Base-by-base conservation (phyloP, 345 rosid genomes). In the Pistacia vera region DNA sequence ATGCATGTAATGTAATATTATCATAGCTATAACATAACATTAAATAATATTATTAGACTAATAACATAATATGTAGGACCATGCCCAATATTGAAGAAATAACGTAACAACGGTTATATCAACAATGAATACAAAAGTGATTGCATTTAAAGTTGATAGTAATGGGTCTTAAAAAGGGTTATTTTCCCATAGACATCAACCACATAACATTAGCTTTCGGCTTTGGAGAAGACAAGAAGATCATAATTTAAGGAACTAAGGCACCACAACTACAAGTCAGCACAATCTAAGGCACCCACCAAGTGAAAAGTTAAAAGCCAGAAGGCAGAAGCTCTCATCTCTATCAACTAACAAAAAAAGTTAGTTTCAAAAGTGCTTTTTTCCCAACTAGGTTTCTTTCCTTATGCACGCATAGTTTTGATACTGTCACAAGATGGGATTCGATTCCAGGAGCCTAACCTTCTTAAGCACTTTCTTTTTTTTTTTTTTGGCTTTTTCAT, bases 301-400 rank as follows among this genome's bases (percentile, higher is more conserved):
- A 67, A 71, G 38, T 22, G 28, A 66, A 58, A 59, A 72, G 63
- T 22, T 35, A 33, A 62, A n/a, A 5, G 57, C 48, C 30, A 59
- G 17, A 22, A 60, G 73, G 25, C 25, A 25, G 25, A 25, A 25
- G 25, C 25, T 25, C 73, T 55, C 51, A 44, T 20, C 1, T 5
- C 74, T 51, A 41, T 7, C n/a, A 30, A 25, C 17, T 3, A 16
- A 8, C 20, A 58, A 58, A 33, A 36, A 30, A 75, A 54, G 3
- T 11, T 46, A 11, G 72, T 12, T 36, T 57, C 66, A 30, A 77
- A 70, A 65, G 59, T 71, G 66, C 52, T 35, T 75, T 57, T 56
- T 38, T 41, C 8, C 44, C 74, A 22, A 20, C 13, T 14, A 33
- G 59, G 13, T 28, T 41, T 28, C 46, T 62, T 6, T 11, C 4